phyloP scores from a whole-genome alignment of 2,329 filamentous ascomycete species.

The Pseudogymnoascus verrucosus region DNA sequence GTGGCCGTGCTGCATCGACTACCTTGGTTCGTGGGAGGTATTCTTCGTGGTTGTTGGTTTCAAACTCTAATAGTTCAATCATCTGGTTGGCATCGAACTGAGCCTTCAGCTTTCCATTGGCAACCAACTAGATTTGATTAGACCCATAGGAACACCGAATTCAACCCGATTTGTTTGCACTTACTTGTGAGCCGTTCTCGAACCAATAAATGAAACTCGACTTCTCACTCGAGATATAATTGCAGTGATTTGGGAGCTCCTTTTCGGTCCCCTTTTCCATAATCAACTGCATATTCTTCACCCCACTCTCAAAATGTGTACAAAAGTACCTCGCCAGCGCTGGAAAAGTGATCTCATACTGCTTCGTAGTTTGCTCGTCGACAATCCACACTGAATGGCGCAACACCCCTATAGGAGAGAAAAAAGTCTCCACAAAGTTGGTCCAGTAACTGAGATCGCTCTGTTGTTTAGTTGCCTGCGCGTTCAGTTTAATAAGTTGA shows the following conservation, averaged over 20 bases:
- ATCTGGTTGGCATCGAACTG: slow-evolving; percentile 73
- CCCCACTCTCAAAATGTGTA: slow-evolving; percentile 79
- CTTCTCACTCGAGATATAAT: slow-evolving; percentile 67
- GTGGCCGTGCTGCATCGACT: slow-evolving; percentile 52
- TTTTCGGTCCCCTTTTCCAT: slow-evolving; percentile 60
- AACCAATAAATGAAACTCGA: slow-evolving; percentile 88
- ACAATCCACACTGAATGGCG: slow-evolving; percentile 59
- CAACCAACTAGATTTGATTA: slow-evolving; percentile 53
- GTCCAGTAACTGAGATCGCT: slow-evolving; percentile 73
- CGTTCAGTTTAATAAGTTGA: slow-evolving; percentile 15
- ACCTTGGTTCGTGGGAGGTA: slow-evolving; percentile 66
- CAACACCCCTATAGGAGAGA: slow-evolving; percentile 68
- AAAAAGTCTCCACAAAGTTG: slow-evolving; percentile 71
- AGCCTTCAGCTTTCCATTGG: slow-evolving; percentile 67
- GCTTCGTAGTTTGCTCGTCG: slow-evolving; percentile 58
- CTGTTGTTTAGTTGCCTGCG: slow-evolving; percentile 48
- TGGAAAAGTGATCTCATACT: slow-evolving; percentile 77
- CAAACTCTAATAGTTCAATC: slow-evolving; percentile 79
- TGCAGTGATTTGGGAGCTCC: slow-evolving; percentile 52
- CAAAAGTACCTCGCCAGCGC: slow-evolving; percentile 83
- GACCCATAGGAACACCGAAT: slow-evolving; percentile 9
- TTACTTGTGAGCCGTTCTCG: slow-evolving; percentile 71
- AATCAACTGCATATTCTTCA: slow-evolving; percentile 77
- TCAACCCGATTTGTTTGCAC: slow-evolving; percentile 25
- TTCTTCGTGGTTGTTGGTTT: slow-evolving; percentile 69